Percentiles rank a stretch among this genome's conserved stretches.
These are phyloP conservation scores for Yarrowia bubula DNA, from an alignment of 805 yeast genomes.

Conservation along the genomic window DNA sequence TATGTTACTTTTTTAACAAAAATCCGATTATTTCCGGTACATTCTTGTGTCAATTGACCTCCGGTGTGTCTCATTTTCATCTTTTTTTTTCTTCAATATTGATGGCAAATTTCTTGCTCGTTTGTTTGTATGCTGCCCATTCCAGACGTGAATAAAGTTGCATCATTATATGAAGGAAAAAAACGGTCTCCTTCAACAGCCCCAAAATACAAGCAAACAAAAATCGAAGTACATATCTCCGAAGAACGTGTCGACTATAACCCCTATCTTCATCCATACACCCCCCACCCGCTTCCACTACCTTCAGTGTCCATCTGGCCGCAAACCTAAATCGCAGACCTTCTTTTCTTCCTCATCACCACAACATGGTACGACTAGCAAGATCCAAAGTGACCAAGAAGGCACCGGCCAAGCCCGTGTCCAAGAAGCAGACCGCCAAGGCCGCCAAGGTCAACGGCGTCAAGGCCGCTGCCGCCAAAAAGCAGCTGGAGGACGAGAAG, in stretches of 20 bases:
- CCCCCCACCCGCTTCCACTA: no score
- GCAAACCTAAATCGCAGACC: not conserved
- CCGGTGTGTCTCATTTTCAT: no score
- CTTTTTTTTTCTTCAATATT: not conserved
- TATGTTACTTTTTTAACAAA: no score
- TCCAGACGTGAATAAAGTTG: not conserved
- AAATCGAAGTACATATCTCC: no score
- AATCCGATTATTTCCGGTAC: no score
- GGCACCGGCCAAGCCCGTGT: not conserved
- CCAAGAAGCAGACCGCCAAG: slow-evolving; percentile 7
- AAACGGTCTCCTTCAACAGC: not conserved
- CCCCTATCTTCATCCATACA: no score
- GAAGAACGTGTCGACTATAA: no score
- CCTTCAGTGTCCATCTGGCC: not conserved
- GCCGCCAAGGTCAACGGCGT: slow-evolving; percentile 22
- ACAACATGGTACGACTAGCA: not conserved
- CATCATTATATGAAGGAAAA: not conserved
- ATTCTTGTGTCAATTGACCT: no score
- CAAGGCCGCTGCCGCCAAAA: not conserved
- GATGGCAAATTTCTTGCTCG: not conserved
- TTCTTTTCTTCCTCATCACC: not conserved
- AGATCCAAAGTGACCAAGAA: slow-evolving; percentile 21
- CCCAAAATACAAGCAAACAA: no score
- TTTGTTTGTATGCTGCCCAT: not conserved
- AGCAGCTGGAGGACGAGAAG: not conserved